Conservation (phyloP, 2,329 filamentous ascomycete genomes). For the Paecilomyces fulvus region DNA sequence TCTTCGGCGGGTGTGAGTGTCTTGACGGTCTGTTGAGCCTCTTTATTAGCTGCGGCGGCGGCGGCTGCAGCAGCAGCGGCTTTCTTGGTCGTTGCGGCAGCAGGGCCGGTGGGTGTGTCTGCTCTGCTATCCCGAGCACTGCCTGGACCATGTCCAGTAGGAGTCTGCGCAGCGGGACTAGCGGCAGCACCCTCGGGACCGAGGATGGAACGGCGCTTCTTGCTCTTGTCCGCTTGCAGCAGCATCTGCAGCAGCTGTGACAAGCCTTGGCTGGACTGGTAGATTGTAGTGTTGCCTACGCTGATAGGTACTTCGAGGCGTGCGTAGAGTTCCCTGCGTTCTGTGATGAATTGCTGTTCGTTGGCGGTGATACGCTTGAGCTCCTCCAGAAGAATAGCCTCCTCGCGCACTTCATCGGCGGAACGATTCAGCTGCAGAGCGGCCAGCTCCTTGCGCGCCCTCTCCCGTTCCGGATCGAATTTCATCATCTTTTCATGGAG, state of each 20-base stretch:
- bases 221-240: slow-evolving; percentile 73
- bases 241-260: slow-evolving; percentile 74
- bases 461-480: slow-evolving; percentile 75
- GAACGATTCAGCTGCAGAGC: slow-evolving; percentile 69
- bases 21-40: slow-evolving; percentile 49
- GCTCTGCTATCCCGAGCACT: slow-evolving; percentile 28
- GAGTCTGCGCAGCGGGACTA: slow-evolving; percentile 49
- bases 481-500: slow-evolving; percentile 77
- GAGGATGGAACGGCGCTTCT: slow-evolving; percentile 72
- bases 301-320: slow-evolving; percentile 75
- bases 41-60: slow-evolving; percentile 21
- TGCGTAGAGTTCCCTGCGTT: slow-evolving; percentile 77
- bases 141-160: slow-evolving; percentile 22
- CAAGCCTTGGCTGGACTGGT: slow-evolving; percentile 73
- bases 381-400: slow-evolving; percentile 80
- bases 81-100: slow-evolving; percentile 22
- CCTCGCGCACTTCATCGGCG: slow-evolving; percentile 82
- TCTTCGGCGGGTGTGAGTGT: slow-evolving; percentile 70
- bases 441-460: slow-evolving; percentile 74
- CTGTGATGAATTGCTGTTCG: slow-evolving; percentile 76
- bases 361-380: slow-evolving; percentile 84
- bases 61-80: slow-evolving; percentile 33
- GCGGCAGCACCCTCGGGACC: slow-evolving; percentile 46
- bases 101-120: slow-evolving; percentile 27
- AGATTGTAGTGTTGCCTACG: slow-evolving; percentile 61